Base-by-base conservation (phyloP, 257 asterid species). In the Gentiana straminea region DNA sequence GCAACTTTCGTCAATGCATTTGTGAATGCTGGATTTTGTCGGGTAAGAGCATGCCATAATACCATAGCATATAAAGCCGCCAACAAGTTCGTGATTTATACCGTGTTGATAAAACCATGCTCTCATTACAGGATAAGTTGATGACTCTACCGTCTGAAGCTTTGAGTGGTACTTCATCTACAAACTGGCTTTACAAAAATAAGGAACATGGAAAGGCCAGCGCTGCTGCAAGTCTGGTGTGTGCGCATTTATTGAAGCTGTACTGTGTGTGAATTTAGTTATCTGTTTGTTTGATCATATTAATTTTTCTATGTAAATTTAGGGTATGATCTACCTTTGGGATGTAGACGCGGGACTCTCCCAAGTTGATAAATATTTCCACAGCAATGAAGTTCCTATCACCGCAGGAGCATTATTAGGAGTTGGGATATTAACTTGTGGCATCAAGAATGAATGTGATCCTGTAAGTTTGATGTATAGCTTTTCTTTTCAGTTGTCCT, bases 281-380 rank as follows among this genome's bases (percentile, higher is more conserved):
- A 24, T 24, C 24, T 24, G 24, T 24, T 24, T 24, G 24, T 24
- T 24, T 24, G 24, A 24, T 24, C 24, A 24, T 24, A 24, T 24
- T 24, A 24, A 24, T 24, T 24, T 24, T 24, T 24, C 24, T 24
- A 24, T 24, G 24, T 24, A 0, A 24, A 24, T 69, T 62, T 59
- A 90, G 96, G 98, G 98, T 52, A 91, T 91, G 98, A 85, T 91
- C 70, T 65, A 79, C 71, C 94, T 87, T 58, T 91, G 98, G 98
- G 97, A 91, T 55, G 88, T 91, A 57, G 98, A 91, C 64, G 72
- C 90, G 52, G 98, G 98, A 44, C 97, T 91, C 52, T 81, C 98
- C 43, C 97, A 91, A 78, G 78, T 91, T 57, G 98, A 87, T 74
- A 91, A 83, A 72, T 91, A 91, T 57, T 88, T 91, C 64, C 94